Base-by-base conservation (phyloP, 179 eudicot genomes). In the Silene coronaria region DNA sequence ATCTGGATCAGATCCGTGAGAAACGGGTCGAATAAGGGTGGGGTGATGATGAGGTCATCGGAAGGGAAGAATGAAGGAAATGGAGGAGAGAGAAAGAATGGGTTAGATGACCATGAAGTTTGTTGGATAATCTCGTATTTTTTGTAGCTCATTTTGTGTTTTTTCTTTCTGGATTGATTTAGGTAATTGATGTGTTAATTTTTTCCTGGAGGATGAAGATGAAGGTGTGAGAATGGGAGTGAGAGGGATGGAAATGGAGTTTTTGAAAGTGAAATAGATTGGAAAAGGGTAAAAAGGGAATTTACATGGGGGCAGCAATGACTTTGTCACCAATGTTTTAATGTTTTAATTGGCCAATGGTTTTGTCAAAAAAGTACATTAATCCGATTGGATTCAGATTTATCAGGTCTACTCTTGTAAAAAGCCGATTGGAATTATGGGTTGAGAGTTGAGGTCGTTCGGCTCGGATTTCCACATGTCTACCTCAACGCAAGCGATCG, bases 1-100 rank as follows among this genome's bases (percentile, higher is more conserved):
- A 86, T 86, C 85, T 87, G 90, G 79, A 92, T 19, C 26, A 92
- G 91, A 82, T 91, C 93, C 55, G 89, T 71, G 83, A 87, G n/a
- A 21, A 77, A 30, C 64, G 76, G 69, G 67, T 79, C 81, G 69
- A 83, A 79, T 4, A 85, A 21, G 74, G 53, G 71, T 9, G 16
- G 55, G 55, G 55, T 48, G 55, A 48, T 48, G 55, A 46, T 76
- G 77, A 87, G 73, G 21, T 82, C 89, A 21, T 88, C 81, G 12
- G 72, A 28, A 13, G 85, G 80, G 9, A 83, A 17, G 64, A 80
- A 73, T 26, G 82, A 71, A 74, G 86, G 77, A 12, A 27, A 27
- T 12, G 30, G 38, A 30, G 68, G 21, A 83, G 79, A 84, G 36
- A 42, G 36, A 59, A 21, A 59, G 62, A 65, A 67, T 30, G 77